These are phyloP conservation scores for Mycena olivaceomarginata DNA, from an alignment of 768 basidiomycete species.

Conservation along the genomic window DNA sequence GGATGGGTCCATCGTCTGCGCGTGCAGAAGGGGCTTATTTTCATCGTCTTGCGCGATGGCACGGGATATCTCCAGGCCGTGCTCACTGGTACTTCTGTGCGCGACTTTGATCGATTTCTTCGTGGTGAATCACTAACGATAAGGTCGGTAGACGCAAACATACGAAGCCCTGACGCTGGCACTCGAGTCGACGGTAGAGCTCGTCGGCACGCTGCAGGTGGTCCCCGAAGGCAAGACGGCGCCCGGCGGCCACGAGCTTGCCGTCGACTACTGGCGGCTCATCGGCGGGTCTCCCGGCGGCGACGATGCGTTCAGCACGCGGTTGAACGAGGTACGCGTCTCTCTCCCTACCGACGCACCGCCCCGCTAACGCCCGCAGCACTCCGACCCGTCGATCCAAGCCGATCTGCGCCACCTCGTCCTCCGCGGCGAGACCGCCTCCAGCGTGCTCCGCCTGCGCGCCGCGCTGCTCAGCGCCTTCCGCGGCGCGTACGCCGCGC, in stretches of 20 bases:
- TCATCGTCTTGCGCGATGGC: conserved; percentile 94
- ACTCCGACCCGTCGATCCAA: conserved; percentile 90
- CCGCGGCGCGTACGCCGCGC: conserved; percentile 78
- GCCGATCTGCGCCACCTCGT: conserved; percentile 97
- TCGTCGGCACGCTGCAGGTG: conserved; percentile 88
- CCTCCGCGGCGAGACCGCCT: conserved; percentile 95
- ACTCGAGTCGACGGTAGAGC: conserved; percentile 92
- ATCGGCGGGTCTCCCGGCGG: conserved; percentile 93
- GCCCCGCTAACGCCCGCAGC: conserved; percentile 60
- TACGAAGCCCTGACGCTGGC: conserved; percentile 94
- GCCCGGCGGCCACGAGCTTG: conserved; percentile 91
- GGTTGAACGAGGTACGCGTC: conserved; percentile 89
- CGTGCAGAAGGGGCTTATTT: conserved; percentile 95
- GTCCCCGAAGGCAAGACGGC: conserved; percentile 97
- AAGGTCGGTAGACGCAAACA: conserved; percentile 81
- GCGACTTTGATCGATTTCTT: conserved; percentile 47
- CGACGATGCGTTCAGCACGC: conserved; percentile 94
- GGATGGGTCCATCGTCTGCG: conserved; percentile 98
- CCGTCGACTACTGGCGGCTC: conserved; percentile 94
- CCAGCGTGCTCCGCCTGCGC: conserved; percentile 92
- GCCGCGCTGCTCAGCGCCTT: conserved; percentile 89
- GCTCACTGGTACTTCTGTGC: conserved; percentile 89
- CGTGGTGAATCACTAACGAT: conserved; percentile 28
- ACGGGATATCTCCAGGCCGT: conserved; percentile 95
- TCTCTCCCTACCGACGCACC: too few relatives aligned